Evolutionary conservation across 1,284 basidiomycete genomes (phyloP).

Genomic region (Boletus coffeatus): DNA sequence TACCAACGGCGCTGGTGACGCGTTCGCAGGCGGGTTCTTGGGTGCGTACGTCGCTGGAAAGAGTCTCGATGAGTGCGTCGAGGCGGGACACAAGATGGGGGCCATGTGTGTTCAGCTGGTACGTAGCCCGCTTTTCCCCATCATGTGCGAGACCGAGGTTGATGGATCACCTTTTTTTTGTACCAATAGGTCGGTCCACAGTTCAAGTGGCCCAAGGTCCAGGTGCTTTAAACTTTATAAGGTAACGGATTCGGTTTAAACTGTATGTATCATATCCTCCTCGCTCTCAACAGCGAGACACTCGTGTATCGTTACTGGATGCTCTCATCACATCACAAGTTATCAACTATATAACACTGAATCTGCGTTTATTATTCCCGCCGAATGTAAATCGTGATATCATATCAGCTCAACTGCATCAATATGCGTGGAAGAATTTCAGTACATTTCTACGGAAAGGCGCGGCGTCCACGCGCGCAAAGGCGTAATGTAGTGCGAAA

Average conservation of each 20-base stretch:
- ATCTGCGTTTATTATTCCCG: background rate
- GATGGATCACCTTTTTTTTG: background rate
- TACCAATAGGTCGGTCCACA: constrained; percentile 61
- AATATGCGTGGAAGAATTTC: constrained; percentile 11
- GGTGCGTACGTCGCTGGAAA: constrained; percentile 85
- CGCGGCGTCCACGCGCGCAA: constrained; percentile 14
- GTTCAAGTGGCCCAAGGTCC: constrained; percentile 75
- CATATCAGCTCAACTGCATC: constrained; percentile 11
- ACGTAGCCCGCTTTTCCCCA: constrained; percentile 22
- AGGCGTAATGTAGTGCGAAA: constrained; percentile 23
- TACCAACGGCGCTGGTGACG: constrained; percentile 99
- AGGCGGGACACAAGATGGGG: constrained; percentile 88
- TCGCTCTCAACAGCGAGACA: constrained; percentile 42
- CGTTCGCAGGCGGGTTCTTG: constrained; percentile 96
- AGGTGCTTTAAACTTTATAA: constrained; percentile 43
- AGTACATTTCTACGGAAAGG: constrained; percentile 13
- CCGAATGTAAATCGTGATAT: constrained; percentile 20
- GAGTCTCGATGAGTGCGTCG: constrained; percentile 72
- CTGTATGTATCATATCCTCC: constrained; percentile 8
- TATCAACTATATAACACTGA: constrained; percentile 20
- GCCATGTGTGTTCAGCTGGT: constrained; percentile 87
- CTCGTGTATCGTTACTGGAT: constrained; percentile 25
- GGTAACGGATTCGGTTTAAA: background rate
- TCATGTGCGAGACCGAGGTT: background rate
- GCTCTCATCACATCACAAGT: constrained; percentile 12